Evolutionary conservation across 1,284 basidiomycete genomes (phyloP).

Genomic region (Mycena sp.): DNA sequence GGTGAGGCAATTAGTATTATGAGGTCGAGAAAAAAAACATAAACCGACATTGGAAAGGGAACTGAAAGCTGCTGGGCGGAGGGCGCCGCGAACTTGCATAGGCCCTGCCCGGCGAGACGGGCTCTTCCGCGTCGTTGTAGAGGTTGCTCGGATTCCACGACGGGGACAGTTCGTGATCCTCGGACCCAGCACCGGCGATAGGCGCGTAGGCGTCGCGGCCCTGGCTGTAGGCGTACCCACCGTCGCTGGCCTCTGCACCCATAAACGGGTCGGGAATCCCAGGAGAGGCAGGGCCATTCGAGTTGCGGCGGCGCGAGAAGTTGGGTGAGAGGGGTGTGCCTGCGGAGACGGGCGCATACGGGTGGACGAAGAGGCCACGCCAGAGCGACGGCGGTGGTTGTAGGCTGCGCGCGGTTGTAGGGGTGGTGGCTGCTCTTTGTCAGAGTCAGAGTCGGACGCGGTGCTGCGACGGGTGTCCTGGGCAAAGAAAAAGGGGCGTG

Average conservation of each 20-base stretch:
- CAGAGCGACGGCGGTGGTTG: slow-evolving; percentile 15
- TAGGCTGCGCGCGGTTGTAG: background rate
- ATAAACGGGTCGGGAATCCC: slow-evolving; percentile 11
- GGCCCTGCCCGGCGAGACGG: slow-evolving; percentile 3
- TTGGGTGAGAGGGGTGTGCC: slow-evolving; percentile 15
- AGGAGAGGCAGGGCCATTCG: background rate
- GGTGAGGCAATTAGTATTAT: slow-evolving; percentile 51
- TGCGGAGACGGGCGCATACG: slow-evolving; percentile 14
- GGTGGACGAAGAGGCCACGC: slow-evolving; percentile 5
- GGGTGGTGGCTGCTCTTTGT: slow-evolving; percentile 23
- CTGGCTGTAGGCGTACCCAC: slow-evolving; percentile 11
- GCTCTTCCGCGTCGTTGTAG: slow-evolving; percentile 4
- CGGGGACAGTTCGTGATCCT: slow-evolving; percentile 27
- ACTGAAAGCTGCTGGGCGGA: slow-evolving; percentile 58
- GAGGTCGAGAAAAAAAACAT: background rate
- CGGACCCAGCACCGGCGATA: slow-evolving; percentile 5
- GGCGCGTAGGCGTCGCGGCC: slow-evolving; percentile 15
- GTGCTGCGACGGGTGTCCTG: slow-evolving; percentile 26
- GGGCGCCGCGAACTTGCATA: slow-evolving; percentile 32
- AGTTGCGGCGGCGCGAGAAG: slow-evolving; percentile 15
- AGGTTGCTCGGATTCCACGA: slow-evolving; percentile 17
- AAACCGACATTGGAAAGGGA: slow-evolving; percentile 37
- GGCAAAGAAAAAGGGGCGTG: slow-evolving; percentile 41
- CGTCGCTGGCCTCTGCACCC: background rate
- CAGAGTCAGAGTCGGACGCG: slow-evolving; percentile 34